Conservation (phyloP, 768 basidiomycete genomes). For the Podaxis sp. region DNA sequence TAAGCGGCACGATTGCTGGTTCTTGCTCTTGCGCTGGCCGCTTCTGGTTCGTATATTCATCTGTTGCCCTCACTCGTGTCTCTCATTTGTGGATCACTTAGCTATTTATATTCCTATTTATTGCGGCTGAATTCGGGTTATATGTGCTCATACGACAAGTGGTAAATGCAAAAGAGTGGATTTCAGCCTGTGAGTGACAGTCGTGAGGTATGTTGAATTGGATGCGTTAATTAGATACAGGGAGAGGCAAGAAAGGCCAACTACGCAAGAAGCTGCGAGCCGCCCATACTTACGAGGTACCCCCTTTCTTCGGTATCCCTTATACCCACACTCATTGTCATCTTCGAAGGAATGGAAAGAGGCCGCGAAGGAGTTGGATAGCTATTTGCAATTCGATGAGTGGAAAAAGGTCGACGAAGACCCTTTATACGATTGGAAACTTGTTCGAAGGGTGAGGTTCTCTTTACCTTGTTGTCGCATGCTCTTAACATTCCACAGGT, state of each 20-base stretch:
- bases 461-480: not conserved
- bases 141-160: slow-evolving; percentile 88
- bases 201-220: not conserved
- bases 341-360: slow-evolving; percentile 76
- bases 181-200: slow-evolving; percentile 68
- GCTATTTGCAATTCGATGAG: slow-evolving; percentile 76
- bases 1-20: slow-evolving; percentile 67
- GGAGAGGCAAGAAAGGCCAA: slow-evolving; percentile 80
- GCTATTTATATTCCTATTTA: slow-evolving; percentile 81
- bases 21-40: slow-evolving; percentile 81
- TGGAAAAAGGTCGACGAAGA: slow-evolving; percentile 93
- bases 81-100: slow-evolving; percentile 24
- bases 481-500: slow-evolving; percentile 42
- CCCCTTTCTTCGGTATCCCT: slow-evolving; percentile 9
- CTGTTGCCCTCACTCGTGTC: not conserved
- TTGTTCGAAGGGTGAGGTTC: slow-evolving; percentile 65
- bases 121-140: slow-evolving; percentile 76
- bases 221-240: slow-evolving; percentile 29
- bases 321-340: not conserved
- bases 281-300: slow-evolving; percentile 69
- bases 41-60: slow-evolving; percentile 51
- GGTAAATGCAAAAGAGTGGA: slow-evolving; percentile 92
- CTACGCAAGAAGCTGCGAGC: slow-evolving; percentile 72
- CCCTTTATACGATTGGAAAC: slow-evolving; percentile 86
- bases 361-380: slow-evolving; percentile 73